These are phyloP conservation scores for Globisporangium splendens DNA, from an alignment of 352 stramenopile genomes.

Conservation along the genomic window DNA sequence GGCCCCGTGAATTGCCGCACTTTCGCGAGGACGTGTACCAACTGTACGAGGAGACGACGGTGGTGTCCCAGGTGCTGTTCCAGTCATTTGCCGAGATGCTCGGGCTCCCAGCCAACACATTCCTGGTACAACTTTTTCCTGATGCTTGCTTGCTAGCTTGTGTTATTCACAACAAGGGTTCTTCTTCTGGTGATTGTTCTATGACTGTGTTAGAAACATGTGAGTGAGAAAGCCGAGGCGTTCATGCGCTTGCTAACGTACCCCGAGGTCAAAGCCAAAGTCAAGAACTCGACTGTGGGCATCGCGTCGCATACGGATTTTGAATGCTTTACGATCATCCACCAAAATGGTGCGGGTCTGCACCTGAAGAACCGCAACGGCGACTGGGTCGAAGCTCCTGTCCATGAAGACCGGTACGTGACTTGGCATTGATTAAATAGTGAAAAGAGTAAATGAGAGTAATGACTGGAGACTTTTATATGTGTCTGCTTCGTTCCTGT, in stretches of 20 bases:
- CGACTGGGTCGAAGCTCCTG: constrained; percentile 66
- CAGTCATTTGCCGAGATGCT: constrained; percentile 82
- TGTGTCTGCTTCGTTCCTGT: not conserved
- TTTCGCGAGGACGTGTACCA: constrained; percentile 70
- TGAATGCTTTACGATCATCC: constrained; percentile 84
- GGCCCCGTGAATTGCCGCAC: constrained; percentile 50
- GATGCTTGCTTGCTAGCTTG: not conserved
- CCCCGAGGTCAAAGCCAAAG: constrained; percentile 35
- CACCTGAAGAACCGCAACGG: constrained; percentile 60
- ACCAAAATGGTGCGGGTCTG: constrained; percentile 73
- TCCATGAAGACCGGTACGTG: constrained; percentile 56
- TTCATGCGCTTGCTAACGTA: constrained; percentile 82
- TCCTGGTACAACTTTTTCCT: constrained; percentile 32
- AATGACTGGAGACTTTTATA: not conserved
- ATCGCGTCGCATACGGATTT: constrained; percentile 85
- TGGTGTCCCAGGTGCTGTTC: constrained; percentile 63
- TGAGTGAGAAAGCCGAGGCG: constrained; percentile 60
- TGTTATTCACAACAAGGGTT: not conserved
- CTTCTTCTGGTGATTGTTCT: constrained; percentile 11
- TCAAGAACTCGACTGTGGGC: constrained; percentile 65
- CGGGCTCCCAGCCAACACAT: constrained; percentile 47
- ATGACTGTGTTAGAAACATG: constrained; percentile 55
- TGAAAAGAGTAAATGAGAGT: not conserved
- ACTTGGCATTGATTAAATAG: not conserved
- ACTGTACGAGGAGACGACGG: constrained; percentile 72